Evolutionary conservation across 2,329 filamentous ascomycete species (phyloP).

Genomic region (Byssochlamys sp.): DNA sequence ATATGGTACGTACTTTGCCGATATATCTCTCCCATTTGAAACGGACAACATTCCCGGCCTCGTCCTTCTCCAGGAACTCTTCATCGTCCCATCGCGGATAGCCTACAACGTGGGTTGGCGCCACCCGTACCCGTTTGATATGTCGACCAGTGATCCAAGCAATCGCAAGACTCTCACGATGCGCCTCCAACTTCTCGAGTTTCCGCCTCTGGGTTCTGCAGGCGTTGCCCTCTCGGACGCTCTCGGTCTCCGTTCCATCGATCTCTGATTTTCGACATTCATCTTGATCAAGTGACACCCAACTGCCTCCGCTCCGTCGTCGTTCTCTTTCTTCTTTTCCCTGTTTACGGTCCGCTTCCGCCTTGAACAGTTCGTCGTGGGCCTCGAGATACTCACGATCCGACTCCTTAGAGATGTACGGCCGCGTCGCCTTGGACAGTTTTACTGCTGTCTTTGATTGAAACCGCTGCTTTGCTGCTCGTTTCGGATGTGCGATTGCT

Average conservation of each 20-base stretch:
- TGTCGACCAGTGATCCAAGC: slow-evolving; percentile 32
- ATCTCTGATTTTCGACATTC: neutral
- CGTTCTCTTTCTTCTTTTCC: neutral
- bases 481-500: slow-evolving; percentile 21
- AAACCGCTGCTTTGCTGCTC: slow-evolving; percentile 20
- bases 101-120: slow-evolving; percentile 18
- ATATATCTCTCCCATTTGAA: slow-evolving; percentile 26
- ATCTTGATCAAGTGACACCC: neutral
- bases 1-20: slow-evolving; percentile 16
- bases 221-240: slow-evolving; percentile 2
- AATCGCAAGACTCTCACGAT: slow-evolving; percentile 26
- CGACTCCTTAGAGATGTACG: slow-evolving; percentile 22
- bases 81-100: slow-evolving; percentile 13
- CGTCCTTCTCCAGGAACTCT: slow-evolving; percentile 17
- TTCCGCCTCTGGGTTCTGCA: slow-evolving; percentile 5
- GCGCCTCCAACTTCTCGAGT: slow-evolving; percentile 22
- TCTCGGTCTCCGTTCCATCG: neutral
- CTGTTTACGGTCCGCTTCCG: neutral
- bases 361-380: neutral
- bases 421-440: slow-evolving; percentile 25
- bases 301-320: neutral
- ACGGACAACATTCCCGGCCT: slow-evolving; percentile 10
- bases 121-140: slow-evolving; percentile 27
- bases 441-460: slow-evolving; percentile 18
- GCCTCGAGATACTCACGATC: slow-evolving; percentile 11